Percentiles rank a stretch among this genome's conserved stretches.
These are phyloP conservation scores for Candida ipomoeae DNA, from an alignment of 805 yeast species.

Conservation along the genomic window DNA sequence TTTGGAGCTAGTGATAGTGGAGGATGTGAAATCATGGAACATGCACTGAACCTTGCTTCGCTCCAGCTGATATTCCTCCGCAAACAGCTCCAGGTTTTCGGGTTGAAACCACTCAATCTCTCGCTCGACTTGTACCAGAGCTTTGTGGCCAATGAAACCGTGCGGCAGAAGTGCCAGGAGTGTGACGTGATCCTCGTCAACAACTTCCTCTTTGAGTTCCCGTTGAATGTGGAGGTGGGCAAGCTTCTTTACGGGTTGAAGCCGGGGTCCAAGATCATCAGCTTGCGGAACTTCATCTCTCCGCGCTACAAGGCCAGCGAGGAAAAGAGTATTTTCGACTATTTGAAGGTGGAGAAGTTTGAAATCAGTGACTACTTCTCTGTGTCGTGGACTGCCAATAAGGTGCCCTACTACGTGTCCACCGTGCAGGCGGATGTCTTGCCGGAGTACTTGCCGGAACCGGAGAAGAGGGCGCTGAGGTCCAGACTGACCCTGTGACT, in stretches of 20 bases:
- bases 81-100: conserved; percentile 57
- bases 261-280: conserved; percentile 74
- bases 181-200: conserved; percentile 76
- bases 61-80: conserved; percentile 56
- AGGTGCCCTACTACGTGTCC: conserved; percentile 73
- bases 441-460: conserved; percentile 27
- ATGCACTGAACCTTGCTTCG: conserved; percentile 67
- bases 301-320: conserved; percentile 64
- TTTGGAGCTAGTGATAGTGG: conserved; percentile 72
- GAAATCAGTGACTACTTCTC: conserved; percentile 62
- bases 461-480: not conserved
- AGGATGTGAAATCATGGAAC: conserved; percentile 87
- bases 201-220: conserved; percentile 79
- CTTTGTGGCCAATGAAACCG: conserved; percentile 62
- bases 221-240: conserved; percentile 64
- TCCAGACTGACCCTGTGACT: not conserved
- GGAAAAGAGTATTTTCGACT: conserved; percentile 54
- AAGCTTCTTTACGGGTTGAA: conserved; percentile 58
- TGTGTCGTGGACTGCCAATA: conserved; percentile 89
- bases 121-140: conserved; percentile 62
- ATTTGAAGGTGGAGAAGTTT: conserved; percentile 56
- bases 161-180: conserved; percentile 48
- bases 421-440: conserved; percentile 49
- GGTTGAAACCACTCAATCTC: conserved; percentile 55
- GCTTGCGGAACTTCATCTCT: conserved; percentile 75